Evolutionary conservation across 495 filamentous ascomycete species (phyloP), one percentile per base, ranked within the genome.

Genomic region (Amphirosellinia nigrospora): DNA sequence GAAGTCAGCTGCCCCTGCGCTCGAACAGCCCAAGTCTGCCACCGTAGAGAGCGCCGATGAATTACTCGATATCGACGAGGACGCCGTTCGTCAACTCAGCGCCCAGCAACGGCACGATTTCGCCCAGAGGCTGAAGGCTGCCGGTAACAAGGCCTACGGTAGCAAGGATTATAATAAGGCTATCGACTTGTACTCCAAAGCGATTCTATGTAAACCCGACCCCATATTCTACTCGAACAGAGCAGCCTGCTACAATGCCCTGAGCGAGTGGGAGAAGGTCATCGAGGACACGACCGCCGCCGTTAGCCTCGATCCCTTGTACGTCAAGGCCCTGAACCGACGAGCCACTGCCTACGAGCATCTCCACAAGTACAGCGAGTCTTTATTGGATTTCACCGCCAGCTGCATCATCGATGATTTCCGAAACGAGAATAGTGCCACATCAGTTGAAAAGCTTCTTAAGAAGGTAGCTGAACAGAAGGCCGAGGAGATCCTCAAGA

Each of bases 371-470:
- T 97, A 90, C 85, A 96, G 94, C 84, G 94, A 97, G 75, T 96
- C 96, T 56, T 89, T 99, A 26, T 87, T 99, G 38, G 96, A 99
- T 80, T 98, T 94, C 81, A 99, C 96, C 21, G 96, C 96, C 48
- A 97, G 94, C 85, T 99, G 96, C 83, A 99, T 99, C 75, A 97
- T 99, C 79, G 96, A 98, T 82, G 89, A 89, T 58, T 99, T 99
- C 86, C 88, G 89, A 78, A 98, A 96, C 80, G 92, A 97, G 73
- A 82, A 85, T 62, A 96, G 91, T 75, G 94, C 95, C 19, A 88
- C 94, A 77, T 89, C 93, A 26, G 94, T 99, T 8, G 96, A 99
- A 85, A 86, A 94, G 60, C 80, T 99, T 73, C 84, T 99, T 66
- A 98, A 98, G 88, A 97, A 97, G 86, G 94, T 98, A 64, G 96